Conservation (phyloP, 176 grass and related monocot genomes). For the Oryza australiensis region DNA sequence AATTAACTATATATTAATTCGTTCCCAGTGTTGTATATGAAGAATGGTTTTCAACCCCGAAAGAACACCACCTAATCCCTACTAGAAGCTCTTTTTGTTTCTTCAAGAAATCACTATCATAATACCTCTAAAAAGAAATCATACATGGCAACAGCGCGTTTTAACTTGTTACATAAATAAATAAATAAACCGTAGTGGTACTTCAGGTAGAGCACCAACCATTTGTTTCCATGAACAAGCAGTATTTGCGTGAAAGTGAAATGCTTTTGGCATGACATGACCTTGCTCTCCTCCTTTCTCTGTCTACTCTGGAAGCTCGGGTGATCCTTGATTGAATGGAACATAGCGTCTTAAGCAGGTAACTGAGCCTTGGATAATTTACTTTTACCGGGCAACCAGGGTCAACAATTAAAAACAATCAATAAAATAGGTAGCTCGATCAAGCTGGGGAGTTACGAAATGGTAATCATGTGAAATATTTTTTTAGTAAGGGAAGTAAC, state of each 20-base stretch:
- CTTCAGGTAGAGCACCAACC: background rate
- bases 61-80: no score
- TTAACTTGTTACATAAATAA: background rate
- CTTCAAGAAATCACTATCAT: background rate
- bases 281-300: background rate
- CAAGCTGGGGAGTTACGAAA: background rate
- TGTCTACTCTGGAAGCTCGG: background rate
- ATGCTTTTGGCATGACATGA: slow-evolving; percentile 20
- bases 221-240: background rate
- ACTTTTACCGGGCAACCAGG: background rate
- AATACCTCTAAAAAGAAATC: background rate
- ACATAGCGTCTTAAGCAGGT: background rate
- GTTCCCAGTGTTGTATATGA: no score
- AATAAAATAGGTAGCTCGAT: background rate
- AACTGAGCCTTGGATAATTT: background rate
- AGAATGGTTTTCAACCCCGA: no score
- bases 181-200: background rate
- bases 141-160: background rate
- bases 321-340: background rate
- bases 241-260: background rate
- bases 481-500: no score
- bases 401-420: background rate
- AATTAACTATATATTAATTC: no score
- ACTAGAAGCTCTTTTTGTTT: no score
- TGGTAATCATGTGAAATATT: no score